These are phyloP conservation scores for Trichophyton benhamiae DNA, from an alignment of 2,329 filamentous ascomycete genomes.

Conservation along the genomic window DNA sequence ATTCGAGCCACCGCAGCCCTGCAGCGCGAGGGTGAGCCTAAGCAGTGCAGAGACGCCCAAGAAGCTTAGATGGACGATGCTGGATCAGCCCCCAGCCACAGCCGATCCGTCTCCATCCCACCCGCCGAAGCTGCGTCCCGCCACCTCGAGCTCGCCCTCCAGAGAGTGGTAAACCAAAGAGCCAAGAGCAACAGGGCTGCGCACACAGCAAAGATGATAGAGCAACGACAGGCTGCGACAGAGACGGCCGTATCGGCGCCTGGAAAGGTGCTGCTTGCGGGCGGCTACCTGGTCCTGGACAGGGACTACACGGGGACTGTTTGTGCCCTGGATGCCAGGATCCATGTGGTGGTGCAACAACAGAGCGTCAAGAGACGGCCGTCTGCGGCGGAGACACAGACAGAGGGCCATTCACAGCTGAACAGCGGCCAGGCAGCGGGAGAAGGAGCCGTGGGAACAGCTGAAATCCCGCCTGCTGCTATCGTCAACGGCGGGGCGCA, in stretches of 20 bases:
- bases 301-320: slow-evolving; percentile 65
- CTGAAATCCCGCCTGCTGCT: neutral
- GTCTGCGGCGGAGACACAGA: slow-evolving; percentile 20
- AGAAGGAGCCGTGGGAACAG: slow-evolving; percentile 5
- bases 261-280: slow-evolving; percentile 88
- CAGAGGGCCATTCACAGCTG: slow-evolving; percentile 9
- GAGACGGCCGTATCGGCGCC: slow-evolving; percentile 66
- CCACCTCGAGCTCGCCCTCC: neutral
- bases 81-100: neutral
- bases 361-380: slow-evolving; percentile 21
- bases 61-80: neutral
- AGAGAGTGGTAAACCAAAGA: neutral
- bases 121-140: neutral
- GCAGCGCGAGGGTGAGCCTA: neutral
- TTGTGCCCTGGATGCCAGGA: slow-evolving; percentile 52
- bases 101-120: neutral
- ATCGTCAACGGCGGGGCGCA: slow-evolving; percentile 7
- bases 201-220: neutral
- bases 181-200: neutral
- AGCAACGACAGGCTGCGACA: slow-evolving; percentile 12
- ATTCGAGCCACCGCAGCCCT: neutral
- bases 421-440: neutral
- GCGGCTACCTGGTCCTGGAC: slow-evolving; percentile 90
- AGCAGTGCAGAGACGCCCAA: neutral
- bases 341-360: slow-evolving; percentile 48